A percentile compares a stretch with the other conserved stretches of the same genome.
Conservation (phyloP, 306 rosid genomes). For the Gleditsia sinensis region DNA sequence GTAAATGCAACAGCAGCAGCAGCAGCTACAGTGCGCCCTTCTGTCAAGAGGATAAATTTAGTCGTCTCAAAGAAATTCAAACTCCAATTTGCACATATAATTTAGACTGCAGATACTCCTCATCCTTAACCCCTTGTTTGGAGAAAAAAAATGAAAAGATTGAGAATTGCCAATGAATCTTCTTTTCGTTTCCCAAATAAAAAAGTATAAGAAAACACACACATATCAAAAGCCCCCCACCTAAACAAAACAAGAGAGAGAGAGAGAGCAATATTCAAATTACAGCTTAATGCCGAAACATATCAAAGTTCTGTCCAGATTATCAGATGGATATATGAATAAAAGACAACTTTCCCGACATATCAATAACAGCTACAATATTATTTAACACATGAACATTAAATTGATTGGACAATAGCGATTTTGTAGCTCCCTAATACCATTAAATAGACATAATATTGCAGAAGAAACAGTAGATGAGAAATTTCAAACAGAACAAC, state of each 20-base stretch:
- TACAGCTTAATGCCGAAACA: neutral
- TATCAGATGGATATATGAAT: neutral
- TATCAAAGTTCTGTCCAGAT: neutral
- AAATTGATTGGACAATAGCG: neutral
- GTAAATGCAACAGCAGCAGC: constrained; percentile 61
- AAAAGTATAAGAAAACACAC: neutral
- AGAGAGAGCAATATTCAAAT: neutral
- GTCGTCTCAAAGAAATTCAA: constrained; percentile 5
- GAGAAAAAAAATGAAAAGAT: neutral
- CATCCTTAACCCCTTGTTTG: neutral
- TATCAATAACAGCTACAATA: neutral
- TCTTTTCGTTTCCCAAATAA: neutral
- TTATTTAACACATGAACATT: neutral
- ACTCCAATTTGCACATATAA: constrained; percentile 8
- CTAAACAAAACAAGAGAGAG: neutral
- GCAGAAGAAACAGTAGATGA: neutral
- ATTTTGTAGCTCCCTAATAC: neutral
- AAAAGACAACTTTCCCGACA: neutral
- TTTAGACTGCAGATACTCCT: neutral
- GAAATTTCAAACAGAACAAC: neutral
- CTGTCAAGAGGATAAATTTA: constrained; percentile 43
- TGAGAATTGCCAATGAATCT: neutral
- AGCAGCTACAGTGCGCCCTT: constrained; percentile 67
- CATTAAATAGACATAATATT: neutral
- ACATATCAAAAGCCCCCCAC: neutral